phyloP scores from a whole-genome alignment of 176 grass and related monocot genomes.

The Lolium rigidum region DNA sequence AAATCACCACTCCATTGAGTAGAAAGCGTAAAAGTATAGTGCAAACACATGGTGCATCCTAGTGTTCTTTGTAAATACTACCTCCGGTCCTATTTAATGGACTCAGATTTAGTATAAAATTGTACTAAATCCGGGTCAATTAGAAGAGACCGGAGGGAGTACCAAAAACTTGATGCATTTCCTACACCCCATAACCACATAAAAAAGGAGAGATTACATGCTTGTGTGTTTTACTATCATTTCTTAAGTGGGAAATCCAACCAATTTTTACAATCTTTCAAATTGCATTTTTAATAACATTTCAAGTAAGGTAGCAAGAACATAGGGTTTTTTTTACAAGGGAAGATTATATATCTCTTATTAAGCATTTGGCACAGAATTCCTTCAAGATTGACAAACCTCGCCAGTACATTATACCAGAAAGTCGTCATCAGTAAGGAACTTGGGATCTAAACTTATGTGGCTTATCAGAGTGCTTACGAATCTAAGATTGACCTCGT shows the following conservation, averaged over 20 bases:
- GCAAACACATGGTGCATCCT: background rate
- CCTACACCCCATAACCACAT: background rate
- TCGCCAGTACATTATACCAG: background rate
- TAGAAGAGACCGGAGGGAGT: no score
- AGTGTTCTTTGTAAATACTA: slow-evolving; percentile 3
- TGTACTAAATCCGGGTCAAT: no score
- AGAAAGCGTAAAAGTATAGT: background rate
- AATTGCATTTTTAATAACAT: background rate
- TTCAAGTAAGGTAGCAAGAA: background rate
- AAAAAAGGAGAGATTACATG: background rate
- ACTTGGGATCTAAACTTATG: background rate
- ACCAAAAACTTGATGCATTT: slow-evolving; percentile 1
- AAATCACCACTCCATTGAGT: background rate
- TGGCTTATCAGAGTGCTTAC: no score
- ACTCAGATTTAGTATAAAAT: no score
- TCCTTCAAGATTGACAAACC: background rate
- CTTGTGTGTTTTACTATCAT: background rate
- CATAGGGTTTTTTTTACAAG: background rate
- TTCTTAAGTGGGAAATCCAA: background rate
- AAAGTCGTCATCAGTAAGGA: background rate
- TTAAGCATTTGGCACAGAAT: background rate
- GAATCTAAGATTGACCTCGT: no score
- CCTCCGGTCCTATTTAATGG: no score
- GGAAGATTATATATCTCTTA: background rate
- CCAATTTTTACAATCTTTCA: background rate